Evolutionary conservation across 2,329 filamentous ascomycete genomes (phyloP), one percentile per base, ranked within the genome.

Genomic region (Raffaelea ambrosiae): DNA sequence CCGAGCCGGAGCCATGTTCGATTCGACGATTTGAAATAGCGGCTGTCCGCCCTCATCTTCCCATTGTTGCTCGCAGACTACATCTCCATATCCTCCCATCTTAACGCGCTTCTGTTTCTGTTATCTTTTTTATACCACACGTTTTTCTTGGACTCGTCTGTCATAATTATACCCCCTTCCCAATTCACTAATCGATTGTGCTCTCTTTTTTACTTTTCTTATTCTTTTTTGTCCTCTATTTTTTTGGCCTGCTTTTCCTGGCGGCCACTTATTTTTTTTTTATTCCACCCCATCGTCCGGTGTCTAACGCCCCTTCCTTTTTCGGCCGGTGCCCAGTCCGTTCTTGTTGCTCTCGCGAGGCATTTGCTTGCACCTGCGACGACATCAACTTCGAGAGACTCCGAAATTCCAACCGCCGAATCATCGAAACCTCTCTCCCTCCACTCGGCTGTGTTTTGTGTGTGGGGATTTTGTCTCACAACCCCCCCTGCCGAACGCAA

Each of bases 291-390:
- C n/a, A n/a, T 29, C 7, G 26, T 7, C 26, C 26, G 7, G 26
- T 29, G 7, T 7, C 26, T 7, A 29, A 7, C 13, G 26, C 40
- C 4, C 5, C 26, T 29, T 20, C n/a, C n/a, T n/a, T n/a, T n/a
- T n/a, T n/a, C n/a, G n/a, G n/a, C n/a, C n/a, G n/a, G n/a, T n/a
- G n/a, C n/a, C n/a, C n/a, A n/a, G n/a, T n/a, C n/a, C n/a, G n/a
- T n/a, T n/a, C n/a, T n/a, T n/a, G n/a, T n/a, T n/a, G n/a, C n/a
- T n/a, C n/a, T 60, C 59, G 62, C 54, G 61, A 56, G 58, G 61
- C 61, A 65, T 64, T 65, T 57, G 61, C 56, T 64, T 63, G 63
- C 61, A 56, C 55, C 59, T 63, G 60, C 61, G 61, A 59, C 58
- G n/a, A n/a, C n/a, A n/a, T n/a, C n/a, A n/a, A n/a, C n/a, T n/a